Evolutionary conservation across 169 alveolate genomes (phyloP), one percentile per base, ranked within the genome.

Genomic region (Theileria sp.): DNA sequence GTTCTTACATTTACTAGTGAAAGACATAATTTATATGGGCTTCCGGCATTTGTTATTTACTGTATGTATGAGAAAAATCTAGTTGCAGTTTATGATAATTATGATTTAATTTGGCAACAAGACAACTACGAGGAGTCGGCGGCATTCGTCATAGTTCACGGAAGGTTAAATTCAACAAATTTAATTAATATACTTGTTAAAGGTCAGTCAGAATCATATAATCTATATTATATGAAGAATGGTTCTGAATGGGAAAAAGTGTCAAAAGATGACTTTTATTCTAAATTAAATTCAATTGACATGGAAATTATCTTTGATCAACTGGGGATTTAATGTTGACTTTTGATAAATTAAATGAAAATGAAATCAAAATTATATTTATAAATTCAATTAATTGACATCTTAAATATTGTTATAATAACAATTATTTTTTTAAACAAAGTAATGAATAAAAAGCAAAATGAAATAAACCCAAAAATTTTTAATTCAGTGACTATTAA

Each of bases 1-100:
- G 23, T n/a, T 23, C 5, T n/a, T 26, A 15, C 23, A 17, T 64
- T 64, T 38, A n/a, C 6, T 17, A 26, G 9, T 5, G 38, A 64
- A 21, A 64, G 19, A 64, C 72, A 64, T 21, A 26, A 23, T 30
- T 26, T 64, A 13, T 64, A n/a, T 64, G 72, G 72, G 19, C 72
- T 64, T 26, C 72, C 72, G 6, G 72, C 72, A 23, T 28, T 8
- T 26, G 49, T 64, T 15, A 19, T 64, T 21, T 5, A 3, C 23
- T 32, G 44, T 5, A 17, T 1, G 3, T 6, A 64, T 28, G 32
- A 21, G 0, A 3, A 23, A 17, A 38, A n/a, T 7, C 8, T 64
- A 64, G 38, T 38, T 6, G 23, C 25, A 13, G 12, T 64, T 30
- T 28, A 15, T 17, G 38, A 30, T 21, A 34, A 64, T 38, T 32